Percentiles rank a stretch among this genome's conserved stretches.
Conservation (phyloP, 495 filamentous ascomycete species). For the Staphylotrichum tortipilum region DNA sequence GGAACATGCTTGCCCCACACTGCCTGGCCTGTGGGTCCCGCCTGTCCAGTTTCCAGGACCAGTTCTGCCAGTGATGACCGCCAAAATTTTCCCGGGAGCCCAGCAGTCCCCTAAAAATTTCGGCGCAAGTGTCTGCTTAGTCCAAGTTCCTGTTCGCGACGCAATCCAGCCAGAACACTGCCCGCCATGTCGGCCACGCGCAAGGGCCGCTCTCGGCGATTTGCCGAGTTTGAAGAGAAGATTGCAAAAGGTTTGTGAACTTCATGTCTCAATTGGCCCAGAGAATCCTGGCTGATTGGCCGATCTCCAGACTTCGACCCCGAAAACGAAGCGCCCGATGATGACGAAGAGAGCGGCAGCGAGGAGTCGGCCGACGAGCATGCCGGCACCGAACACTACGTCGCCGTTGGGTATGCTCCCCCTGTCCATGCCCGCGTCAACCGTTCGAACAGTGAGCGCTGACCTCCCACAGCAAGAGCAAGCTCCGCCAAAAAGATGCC, state of each 20-base stretch:
- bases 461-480: conserved; percentile 57
- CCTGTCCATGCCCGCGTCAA: too few species aligned
- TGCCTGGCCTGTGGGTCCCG: too few species aligned
- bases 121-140: conserved; percentile 8
- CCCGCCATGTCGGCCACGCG: conserved; percentile 24
- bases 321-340: conserved; percentile 57
- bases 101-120: conserved; percentile 21
- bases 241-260: conserved; percentile 28
- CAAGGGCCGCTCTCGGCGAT: conserved; percentile 29
- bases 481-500: conserved; percentile 64
- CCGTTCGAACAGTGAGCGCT: background rate
- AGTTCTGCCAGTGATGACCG: conserved; percentile 39
- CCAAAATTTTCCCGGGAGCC: conserved; percentile 32
- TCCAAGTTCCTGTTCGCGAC: background rate
- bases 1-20: too few species aligned
- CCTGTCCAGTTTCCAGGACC: too few species aligned
- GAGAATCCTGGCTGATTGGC: background rate
- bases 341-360: conserved; percentile 43
- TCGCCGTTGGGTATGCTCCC: conserved; percentile 58
- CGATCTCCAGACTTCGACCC: conserved; percentile 71
- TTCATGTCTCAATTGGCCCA: too few species aligned
- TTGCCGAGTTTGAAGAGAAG: conserved; percentile 34
- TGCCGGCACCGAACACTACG: conserved; percentile 73
- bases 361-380: conserved; percentile 45
- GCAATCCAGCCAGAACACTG: background rate